Percentiles rank a stretch among this genome's conserved stretches.
Evolutionary conservation across 2,329 filamentous ascomycete genomes (phyloP).

Genomic region (Lecanosticta acicola): DNA sequence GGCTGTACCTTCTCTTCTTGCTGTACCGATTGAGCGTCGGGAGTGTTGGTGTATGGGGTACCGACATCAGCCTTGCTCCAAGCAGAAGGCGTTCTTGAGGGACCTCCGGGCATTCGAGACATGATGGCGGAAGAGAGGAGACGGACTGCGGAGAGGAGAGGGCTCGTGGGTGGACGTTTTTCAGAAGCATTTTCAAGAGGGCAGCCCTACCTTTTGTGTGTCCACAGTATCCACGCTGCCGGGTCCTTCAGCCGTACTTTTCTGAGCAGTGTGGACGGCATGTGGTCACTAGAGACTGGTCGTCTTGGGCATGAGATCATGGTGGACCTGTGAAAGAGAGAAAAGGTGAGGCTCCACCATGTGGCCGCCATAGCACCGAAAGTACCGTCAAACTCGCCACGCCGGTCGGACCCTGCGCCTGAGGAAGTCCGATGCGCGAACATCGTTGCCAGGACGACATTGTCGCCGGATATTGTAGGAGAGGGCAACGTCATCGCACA

Average conservation of each 20-base stretch:
- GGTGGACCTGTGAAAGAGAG: slow-evolving; percentile 8
- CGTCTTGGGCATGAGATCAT: slow-evolving; percentile 21
- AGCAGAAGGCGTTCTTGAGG: slow-evolving; percentile 19
- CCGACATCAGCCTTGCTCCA: slow-evolving; percentile 20
- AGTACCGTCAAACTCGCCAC: slow-evolving; percentile 1
- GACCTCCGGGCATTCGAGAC: slow-evolving; percentile 9
- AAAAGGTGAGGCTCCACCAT: slow-evolving; percentile 17
- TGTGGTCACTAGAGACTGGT: slow-evolving; percentile 8
- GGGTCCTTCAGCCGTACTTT: background rate
- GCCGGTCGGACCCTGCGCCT: background rate
- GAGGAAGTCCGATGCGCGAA: background rate
- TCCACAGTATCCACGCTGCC: background rate
- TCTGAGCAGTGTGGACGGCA: slow-evolving; percentile 9
- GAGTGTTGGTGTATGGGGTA: slow-evolving; percentile 18
- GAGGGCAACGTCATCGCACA: background rate
- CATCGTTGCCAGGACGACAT: no score
- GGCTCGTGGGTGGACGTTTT: background rate
- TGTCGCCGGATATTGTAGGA: no score
- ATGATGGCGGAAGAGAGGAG: slow-evolving; percentile 1
- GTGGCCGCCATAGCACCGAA: slow-evolving; percentile 19
- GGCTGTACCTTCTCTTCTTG: slow-evolving; percentile 16
- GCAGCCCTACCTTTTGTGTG: slow-evolving; percentile 21
- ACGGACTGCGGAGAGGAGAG: background rate
- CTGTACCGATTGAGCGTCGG: slow-evolving; percentile 22
- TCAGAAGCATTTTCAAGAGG: slow-evolving; percentile 3